Conservation (phyloP, 768 basidiomycete species). For the Lentinula guzmanii region DNA sequence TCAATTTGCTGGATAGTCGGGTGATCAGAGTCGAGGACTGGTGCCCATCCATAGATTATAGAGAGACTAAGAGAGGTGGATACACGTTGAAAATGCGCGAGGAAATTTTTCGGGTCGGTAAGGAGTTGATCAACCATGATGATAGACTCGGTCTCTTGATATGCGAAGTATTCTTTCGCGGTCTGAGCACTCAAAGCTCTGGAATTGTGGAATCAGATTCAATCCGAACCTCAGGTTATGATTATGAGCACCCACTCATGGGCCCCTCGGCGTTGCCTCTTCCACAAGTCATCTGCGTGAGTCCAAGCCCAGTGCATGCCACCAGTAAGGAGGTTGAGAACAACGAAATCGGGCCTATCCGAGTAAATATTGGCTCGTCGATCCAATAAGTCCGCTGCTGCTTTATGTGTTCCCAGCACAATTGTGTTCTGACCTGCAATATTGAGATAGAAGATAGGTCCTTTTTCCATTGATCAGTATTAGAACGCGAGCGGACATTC, state of each 20-base stretch:
- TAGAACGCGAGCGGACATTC: background rate
- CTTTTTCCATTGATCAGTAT: background rate
- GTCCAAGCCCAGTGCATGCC: background rate
- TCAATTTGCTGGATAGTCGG: slow-evolving; percentile 11
- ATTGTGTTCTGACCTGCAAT: background rate
- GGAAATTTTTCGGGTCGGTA: background rate
- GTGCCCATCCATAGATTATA: slow-evolving; percentile 11
- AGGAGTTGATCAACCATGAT: background rate
- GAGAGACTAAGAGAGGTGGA: slow-evolving; percentile 10
- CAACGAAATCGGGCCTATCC: background rate
- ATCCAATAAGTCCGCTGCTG: slow-evolving; percentile 3
- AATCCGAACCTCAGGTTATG: background rate
- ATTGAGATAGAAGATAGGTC: slow-evolving; percentile 4
- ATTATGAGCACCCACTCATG: slow-evolving; percentile 8
- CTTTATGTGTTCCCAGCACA: background rate
- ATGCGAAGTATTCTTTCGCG: background rate
- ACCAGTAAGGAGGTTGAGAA: background rate
- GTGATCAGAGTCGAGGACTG: slow-evolving; percentile 9
- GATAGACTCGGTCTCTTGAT: background rate
- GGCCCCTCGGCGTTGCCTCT: slow-evolving; percentile 15
- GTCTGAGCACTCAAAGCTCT: background rate
- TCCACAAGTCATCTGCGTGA: background rate
- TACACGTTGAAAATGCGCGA: slow-evolving; percentile 6
- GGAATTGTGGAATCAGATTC: background rate
- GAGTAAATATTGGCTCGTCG: background rate